A percentile compares a stretch with the other conserved stretches of the same genome.
These are phyloP conservation scores for Dryas octopetala DNA, from an alignment of 306 rosid genomes.

Conservation along the genomic window DNA sequence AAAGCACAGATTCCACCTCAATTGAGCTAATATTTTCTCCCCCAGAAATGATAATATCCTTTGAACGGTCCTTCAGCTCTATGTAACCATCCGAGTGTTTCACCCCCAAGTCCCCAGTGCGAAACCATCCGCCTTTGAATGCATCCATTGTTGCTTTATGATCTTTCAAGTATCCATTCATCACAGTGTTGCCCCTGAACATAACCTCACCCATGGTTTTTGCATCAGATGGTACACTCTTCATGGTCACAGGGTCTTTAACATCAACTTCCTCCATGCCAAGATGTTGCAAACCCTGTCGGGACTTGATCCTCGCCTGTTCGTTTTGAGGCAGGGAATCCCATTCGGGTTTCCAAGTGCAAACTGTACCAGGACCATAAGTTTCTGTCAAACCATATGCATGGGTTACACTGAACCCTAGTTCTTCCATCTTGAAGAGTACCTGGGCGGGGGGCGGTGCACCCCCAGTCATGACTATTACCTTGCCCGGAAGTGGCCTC, in stretches of 20 bases:
- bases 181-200: constrained; percentile 84
- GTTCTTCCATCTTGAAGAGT: constrained; percentile 57
- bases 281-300: constrained; percentile 80
- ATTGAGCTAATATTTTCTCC: constrained; percentile 92
- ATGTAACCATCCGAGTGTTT: constrained; percentile 77
- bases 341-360: constrained; percentile 87
- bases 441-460: constrained; percentile 78
- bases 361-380: constrained; percentile 71
- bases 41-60: constrained; percentile 87
- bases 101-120: constrained; percentile 83
- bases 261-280: constrained; percentile 67
- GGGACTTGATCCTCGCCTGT: constrained; percentile 63
- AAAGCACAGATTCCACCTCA: constrained; percentile 76
- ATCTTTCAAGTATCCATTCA: constrained; percentile 81
- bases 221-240: constrained; percentile 75
- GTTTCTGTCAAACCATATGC: constrained; percentile 88
- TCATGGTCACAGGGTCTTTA: constrained; percentile 74
- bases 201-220: constrained; percentile 85
- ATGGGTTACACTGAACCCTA: constrained; percentile 64
- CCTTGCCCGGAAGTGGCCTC: constrained; percentile 59
- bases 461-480: constrained; percentile 66
- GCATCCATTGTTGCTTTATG: constrained; percentile 61
- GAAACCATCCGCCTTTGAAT: constrained; percentile 77
- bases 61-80: constrained; percentile 76
- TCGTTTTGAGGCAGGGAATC: constrained; percentile 46